phyloP scores from a whole-genome alignment of 2,329 filamentous ascomycete species.

The Teratosphaeria zuluensis region DNA sequence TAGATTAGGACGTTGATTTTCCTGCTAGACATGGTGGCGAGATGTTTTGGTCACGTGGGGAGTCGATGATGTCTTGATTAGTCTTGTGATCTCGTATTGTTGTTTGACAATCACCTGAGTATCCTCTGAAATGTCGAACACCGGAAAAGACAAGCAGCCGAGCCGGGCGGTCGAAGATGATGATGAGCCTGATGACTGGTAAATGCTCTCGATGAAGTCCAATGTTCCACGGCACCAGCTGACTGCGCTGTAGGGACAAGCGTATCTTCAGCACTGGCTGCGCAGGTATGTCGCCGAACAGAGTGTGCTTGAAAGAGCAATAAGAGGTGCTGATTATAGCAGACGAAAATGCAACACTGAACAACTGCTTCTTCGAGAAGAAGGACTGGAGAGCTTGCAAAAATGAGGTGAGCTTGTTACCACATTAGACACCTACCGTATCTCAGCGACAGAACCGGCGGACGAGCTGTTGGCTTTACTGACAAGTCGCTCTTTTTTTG shows the following conservation, averaged over 20 bases:
- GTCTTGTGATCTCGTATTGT: too few species aligned
- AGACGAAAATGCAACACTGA: slow-evolving; percentile 87
- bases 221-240: neutral
- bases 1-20: slow-evolving; percentile 91
- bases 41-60: neutral
- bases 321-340: neutral
- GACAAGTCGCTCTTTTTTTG: neutral
- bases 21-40: slow-evolving; percentile 48
- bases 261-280: slow-evolving; percentile 95
- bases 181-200: slow-evolving; percentile 96
- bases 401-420: slow-evolving; percentile 60
- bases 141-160: neutral
- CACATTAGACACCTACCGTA: slow-evolving; percentile 3
- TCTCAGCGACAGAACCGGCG: neutral
- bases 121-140: neutral
- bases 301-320: neutral
- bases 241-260: slow-evolving; percentile 63
- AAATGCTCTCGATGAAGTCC: slow-evolving; percentile 25
- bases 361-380: slow-evolving; percentile 91
- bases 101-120: neutral
- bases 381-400: slow-evolving; percentile 91
- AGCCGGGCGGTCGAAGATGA: slow-evolving; percentile 43
- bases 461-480: neutral
- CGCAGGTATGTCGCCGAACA: slow-evolving; percentile 50
- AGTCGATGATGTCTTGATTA: neutral